Base-by-base conservation (phyloP, 768 basidiomycete genomes). In the Pleurotus cornucopiae region DNA sequence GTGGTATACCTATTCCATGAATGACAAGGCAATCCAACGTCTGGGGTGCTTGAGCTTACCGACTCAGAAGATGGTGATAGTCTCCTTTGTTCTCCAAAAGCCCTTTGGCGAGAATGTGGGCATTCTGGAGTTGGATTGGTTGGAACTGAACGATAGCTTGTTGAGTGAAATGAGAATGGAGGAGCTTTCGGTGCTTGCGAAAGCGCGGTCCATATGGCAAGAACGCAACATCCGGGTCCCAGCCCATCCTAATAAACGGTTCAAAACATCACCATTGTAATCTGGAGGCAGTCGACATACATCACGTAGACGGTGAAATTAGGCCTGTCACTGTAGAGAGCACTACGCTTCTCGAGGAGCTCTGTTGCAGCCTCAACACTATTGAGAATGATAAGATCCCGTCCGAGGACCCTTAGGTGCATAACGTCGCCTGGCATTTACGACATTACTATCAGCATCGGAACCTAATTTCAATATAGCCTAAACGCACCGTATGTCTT, bases 181-280 rank as follows among this genome's bases (percentile, higher is more conserved):
- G 75, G 59, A 78, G 76, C n/a, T 77, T 75, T 41, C 78, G 73
- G 62, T 81, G 79, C 64, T 74, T 79, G 57, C 79, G 71, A 63
- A 81, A 79, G 40, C 75, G 71, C 12, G 73, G 74, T 34, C 79
- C 79, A 63, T 45, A 40, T 46, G 43, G 51, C 34, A 45, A 23
- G 47, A 67, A 58, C 7, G 26, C 34, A 21, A 47, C 11, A 16
- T 23, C 25, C 23, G 51, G 20, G 21, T 45, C 54, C 43, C 41
- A 45, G 12, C 54, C 54, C 54, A 55, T 55, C 26, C 54, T 55
- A 18, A 44, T 16, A n/a, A 44, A n/a, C n/a, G 6, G 20, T 44
- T 21, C n/a, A 6, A 13, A 9, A 6, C 2, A 44, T n/a, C 6
- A 44, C 41, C 30, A 7, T 34, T 9, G 9, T n/a, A 44, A 44